Conservation (phyloP, 805 yeast genomes). For the Candida stauntonica region DNA sequence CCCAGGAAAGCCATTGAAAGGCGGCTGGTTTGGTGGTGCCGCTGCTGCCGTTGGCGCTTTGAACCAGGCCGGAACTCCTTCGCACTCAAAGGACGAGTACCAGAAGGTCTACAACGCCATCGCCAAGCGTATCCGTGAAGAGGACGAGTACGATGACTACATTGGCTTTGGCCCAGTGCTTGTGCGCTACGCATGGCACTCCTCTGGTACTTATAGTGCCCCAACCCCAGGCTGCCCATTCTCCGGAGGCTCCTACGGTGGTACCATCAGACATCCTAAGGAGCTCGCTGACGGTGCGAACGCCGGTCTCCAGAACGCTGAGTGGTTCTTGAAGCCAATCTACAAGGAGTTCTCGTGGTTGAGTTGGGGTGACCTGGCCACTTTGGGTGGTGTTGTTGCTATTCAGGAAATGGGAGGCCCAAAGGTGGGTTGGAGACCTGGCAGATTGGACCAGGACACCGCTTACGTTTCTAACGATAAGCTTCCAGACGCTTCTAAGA, state of each 20-base stretch:
- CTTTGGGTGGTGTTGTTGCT: conserved; percentile 75
- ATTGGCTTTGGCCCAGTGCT: conserved; percentile 73
- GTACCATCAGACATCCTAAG: conserved; percentile 55
- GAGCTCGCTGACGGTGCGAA: conserved; percentile 52
- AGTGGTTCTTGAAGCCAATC: conserved; percentile 51
- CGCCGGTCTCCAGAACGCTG: conserved; percentile 47
- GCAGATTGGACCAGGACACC: conserved; percentile 59
- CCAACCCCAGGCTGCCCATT: conserved; percentile 36
- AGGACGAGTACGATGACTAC: conserved; percentile 57
- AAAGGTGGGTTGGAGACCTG: conserved; percentile 76
- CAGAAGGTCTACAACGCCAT: conserved; percentile 68
- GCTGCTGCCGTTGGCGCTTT: conserved; percentile 26
- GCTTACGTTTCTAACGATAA: conserved; percentile 58
- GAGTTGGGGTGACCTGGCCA: conserved; percentile 74
- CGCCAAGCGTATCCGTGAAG: conserved; percentile 55
- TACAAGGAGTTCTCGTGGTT: conserved; percentile 62
- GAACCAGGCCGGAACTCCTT: conserved; percentile 22
- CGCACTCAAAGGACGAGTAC: conserved; percentile 43
- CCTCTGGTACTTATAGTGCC: conserved; percentile 73
- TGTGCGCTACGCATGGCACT: conserved; percentile 83
- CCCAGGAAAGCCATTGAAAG: conserved; percentile 25
- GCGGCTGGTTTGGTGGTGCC: conserved; percentile 33
- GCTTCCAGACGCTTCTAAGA: conserved; percentile 69
- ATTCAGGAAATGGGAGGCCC: conserved; percentile 80
- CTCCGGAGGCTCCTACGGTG: conserved; percentile 68